Evolutionary conservation across 2,329 filamentous ascomycete species (phyloP).

Genomic region (Trichoderma semiorbis): DNA sequence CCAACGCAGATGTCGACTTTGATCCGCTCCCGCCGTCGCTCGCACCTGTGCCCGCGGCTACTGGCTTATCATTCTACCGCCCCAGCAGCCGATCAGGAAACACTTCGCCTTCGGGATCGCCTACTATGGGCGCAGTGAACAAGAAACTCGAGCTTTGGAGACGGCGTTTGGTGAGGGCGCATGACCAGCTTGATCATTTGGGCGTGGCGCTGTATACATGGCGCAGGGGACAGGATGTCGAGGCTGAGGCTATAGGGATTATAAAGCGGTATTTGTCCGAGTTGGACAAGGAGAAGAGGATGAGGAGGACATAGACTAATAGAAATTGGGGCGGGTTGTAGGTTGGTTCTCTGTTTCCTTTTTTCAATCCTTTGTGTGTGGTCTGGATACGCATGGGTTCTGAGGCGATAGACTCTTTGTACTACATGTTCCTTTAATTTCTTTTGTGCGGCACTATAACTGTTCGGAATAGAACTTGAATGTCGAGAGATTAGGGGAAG

Average conservation of each 20-base stretch:
- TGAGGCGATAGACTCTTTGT: conserved; percentile 1
- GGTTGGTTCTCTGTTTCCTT: neutral
- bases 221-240: conserved; percentile 68
- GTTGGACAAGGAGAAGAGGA: conserved; percentile 31
- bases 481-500: neutral
- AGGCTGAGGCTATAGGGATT: conserved; percentile 61
- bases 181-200: conserved; percentile 57
- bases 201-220: conserved; percentile 70
- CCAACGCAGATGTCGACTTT: conserved; percentile 42
- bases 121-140: conserved; percentile 43
- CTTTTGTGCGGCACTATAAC: neutral
- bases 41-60: conserved; percentile 20
- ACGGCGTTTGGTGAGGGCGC: conserved; percentile 62
- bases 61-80: conserved; percentile 24
- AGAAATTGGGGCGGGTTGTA: neutral
- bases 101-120: conserved; percentile 35
- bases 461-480: neutral
- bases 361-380: neutral
- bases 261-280: conserved; percentile 53
- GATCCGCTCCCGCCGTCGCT: conserved; percentile 38
- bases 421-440: neutral
- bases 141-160: conserved; percentile 73
- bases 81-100: conserved; percentile 31
- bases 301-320: neutral
- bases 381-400: neutral